Evolutionary conservation across 202 grass and related monocot genomes (phyloP), one percentile per base, ranked within the genome.

Genomic region (Elaeis oleifera): DNA sequence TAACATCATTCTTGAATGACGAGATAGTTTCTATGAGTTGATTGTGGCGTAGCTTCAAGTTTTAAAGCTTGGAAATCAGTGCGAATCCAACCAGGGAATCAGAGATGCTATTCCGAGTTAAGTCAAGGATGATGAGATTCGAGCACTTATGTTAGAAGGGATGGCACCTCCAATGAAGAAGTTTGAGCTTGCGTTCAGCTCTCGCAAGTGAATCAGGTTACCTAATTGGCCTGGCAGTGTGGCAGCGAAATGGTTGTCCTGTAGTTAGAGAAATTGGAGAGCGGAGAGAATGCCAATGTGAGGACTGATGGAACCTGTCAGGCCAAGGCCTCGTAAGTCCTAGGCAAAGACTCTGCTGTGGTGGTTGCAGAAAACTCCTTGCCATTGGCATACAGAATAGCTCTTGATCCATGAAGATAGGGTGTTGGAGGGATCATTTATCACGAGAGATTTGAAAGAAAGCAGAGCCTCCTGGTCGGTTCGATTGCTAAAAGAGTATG

Each of bases 401-500:
- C 58, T 69, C 22, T 78, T 20, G 5, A 64, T 70, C 80, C 80
- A 83, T 5, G 80, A 83, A 17, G 50, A 74, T n/a, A 83, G 52
- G 8, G 70, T 26, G 4, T 32, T 49, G 1, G 74, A 63, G 28
- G 80, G 70, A 60, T 83, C 74, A 31, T 15, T 57, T 2, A 61
- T 69, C 56, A 83, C 51, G 51, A 27, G 15, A 23, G 58, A 59
- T 68, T 78, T 83, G 1, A 83, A 8, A 19, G 58, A 59, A 5
- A 83, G 69, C 49, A 83, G 61, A 26, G 80, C 80, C 50, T 74
- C 27, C 54, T 23, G 50, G 6, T 83, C 74, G 1, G 24, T 50
- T 16, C 26, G 28, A 60, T 53, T 70, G 31, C 15, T 32, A 2
- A 16, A 51, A 20, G 56, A 29, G 61, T 23, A 54, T 22, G 61